phyloP scores from a whole-genome alignment of 1,284 basidiomycete genomes.

The Mycosarcoma maydis region DNA sequence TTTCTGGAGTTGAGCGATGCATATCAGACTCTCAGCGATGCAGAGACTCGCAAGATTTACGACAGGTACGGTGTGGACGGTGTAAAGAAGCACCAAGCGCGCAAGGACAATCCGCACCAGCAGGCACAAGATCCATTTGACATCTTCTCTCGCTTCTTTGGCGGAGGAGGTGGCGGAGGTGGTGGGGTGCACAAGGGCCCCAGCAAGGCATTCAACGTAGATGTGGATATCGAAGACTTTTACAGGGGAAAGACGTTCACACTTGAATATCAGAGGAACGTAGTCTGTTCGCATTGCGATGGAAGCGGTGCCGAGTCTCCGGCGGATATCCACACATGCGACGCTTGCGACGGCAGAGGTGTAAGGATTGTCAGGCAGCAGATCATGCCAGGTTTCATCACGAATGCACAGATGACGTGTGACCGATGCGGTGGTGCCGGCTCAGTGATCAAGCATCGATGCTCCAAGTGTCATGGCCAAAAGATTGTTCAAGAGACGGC shows the following conservation, averaged over 20 bases:
- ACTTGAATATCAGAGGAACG: conserved; percentile 55
- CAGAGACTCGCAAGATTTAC: conserved; percentile 61
- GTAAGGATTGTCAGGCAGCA: conserved; percentile 63
- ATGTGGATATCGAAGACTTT: conserved; percentile 57
- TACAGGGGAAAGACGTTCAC: conserved; percentile 58
- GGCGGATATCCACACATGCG: conserved; percentile 60
- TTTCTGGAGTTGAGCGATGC: conserved; percentile 69
- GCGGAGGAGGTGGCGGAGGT: conserved; percentile 49
- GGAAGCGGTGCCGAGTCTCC: conserved; percentile 63
- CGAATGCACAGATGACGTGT: conserved; percentile 61
- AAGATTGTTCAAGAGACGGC: conserved; percentile 57
- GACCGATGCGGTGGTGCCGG: conserved; percentile 60
- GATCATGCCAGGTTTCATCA: conserved; percentile 66
- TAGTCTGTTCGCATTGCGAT: conserved; percentile 63
- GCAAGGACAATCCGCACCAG: conserved; percentile 46
- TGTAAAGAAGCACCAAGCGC: conserved; percentile 62
- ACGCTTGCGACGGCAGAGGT: conserved; percentile 57
- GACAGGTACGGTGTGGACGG: conserved; percentile 63
- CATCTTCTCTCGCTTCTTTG: conserved; percentile 65
- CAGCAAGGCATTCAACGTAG: conserved; percentile 60
- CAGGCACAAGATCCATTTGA: conserved; percentile 61
- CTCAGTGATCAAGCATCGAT: conserved; percentile 54
- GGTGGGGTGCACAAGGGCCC: conserved; percentile 56
- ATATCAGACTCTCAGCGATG: conserved; percentile 62
- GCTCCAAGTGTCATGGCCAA: conserved; percentile 55